Percentiles rank a stretch among this genome's conserved stretches.
Conservation (phyloP, 1,284 basidiomycete species). For the Rhodotorula sp. region DNA sequence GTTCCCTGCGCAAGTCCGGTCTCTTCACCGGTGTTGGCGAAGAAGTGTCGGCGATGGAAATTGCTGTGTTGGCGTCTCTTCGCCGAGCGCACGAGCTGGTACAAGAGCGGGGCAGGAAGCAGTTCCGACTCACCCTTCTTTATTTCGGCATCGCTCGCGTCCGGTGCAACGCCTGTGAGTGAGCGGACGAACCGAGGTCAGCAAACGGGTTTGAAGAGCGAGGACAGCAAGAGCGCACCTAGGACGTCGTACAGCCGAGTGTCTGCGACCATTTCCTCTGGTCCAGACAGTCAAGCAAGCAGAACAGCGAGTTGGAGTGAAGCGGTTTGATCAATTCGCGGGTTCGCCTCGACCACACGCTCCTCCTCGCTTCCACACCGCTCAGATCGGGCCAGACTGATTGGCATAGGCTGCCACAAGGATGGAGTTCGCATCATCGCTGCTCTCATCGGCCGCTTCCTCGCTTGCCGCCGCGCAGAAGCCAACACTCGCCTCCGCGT, state of each 20-base stretch:
- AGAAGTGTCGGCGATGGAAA: too few relatives aligned
- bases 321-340: too few relatives aligned
- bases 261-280: constrained; percentile 6
- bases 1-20: too few relatives aligned
- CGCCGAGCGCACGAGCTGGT: too few relatives aligned
- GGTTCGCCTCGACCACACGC: not conserved
- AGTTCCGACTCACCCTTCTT: constrained; percentile 58
- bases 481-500: constrained; percentile 11
- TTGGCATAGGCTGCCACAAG: not conserved
- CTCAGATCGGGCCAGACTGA: not conserved
- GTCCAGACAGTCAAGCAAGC: not conserved
- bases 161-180: constrained; percentile 15
- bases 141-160: constrained; percentile 58
- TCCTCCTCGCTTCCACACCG: not conserved
- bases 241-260: constrained; percentile 27
- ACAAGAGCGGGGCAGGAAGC: too few relatives aligned
- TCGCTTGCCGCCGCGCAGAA: constrained; percentile 22
- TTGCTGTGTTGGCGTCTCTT: too few relatives aligned
- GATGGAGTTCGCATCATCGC: constrained; percentile 28
- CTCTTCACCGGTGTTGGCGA: too few relatives aligned
- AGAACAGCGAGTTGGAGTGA: not conserved
- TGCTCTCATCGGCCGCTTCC: constrained; percentile 20
- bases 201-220: not conserved
- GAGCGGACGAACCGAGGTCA: not conserved
- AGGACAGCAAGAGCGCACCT: constrained; percentile 3